A percentile compares a stretch with the other conserved stretches of the same genome.
Conservation (phyloP, 148 eudicot genomes). For the Nepenthes mirabilis region DNA sequence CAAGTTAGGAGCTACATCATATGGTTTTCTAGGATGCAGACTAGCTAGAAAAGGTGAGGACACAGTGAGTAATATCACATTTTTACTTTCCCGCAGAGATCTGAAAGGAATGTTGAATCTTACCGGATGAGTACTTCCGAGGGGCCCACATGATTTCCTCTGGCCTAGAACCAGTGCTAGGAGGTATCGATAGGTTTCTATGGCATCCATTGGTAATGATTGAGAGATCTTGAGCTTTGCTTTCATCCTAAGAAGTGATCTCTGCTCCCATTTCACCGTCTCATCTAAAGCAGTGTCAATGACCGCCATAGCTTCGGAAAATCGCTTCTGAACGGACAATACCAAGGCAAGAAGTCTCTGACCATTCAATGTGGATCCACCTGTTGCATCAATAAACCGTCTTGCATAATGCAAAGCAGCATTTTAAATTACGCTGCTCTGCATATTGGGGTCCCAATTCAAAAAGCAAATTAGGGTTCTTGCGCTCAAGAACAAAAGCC, state of each 20-base stretch:
- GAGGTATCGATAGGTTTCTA: constrained; percentile 84
- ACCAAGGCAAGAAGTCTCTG: constrained; percentile 88
- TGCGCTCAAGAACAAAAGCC: constrained; percentile 40
- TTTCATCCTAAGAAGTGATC: constrained; percentile 77
- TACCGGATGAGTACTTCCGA: constrained; percentile 43
- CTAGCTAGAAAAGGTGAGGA: too few species aligned
- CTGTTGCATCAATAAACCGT: constrained; percentile 70
- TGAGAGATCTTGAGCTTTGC: constrained; percentile 77
- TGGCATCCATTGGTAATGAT: constrained; percentile 66
- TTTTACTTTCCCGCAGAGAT: too few species aligned
- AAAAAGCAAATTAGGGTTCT: constrained; percentile 55
- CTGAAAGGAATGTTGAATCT: constrained; percentile 6
- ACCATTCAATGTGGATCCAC: constrained; percentile 76
- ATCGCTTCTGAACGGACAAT: constrained; percentile 76
- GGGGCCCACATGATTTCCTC: constrained; percentile 64
- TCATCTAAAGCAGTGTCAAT: constrained; percentile 94
- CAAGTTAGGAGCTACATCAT: too few species aligned
- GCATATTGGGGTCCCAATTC: constrained; percentile 81
- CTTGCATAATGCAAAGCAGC: constrained; percentile 65
- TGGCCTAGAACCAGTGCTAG: constrained; percentile 91
- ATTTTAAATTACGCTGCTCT: constrained; percentile 61
- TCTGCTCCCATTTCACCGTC: constrained; percentile 96
- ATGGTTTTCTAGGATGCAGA: too few species aligned
- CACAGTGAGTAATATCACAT: too few species aligned
- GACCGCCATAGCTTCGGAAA: constrained; percentile 77